phyloP scores from a whole-genome alignment of 805 yeast genomes.

The Pachysolen tannophilus region DNA sequence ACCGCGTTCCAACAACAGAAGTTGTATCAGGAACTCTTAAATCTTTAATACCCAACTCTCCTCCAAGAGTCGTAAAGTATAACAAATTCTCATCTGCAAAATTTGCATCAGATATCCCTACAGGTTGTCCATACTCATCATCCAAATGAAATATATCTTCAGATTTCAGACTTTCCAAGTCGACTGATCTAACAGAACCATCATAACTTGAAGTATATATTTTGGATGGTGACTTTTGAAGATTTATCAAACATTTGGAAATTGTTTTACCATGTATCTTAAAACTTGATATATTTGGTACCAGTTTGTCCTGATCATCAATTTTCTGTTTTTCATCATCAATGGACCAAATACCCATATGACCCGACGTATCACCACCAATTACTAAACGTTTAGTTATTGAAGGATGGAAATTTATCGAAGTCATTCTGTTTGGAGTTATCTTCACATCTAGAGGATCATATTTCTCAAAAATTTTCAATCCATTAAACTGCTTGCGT shows the following conservation, averaged over 20 bases:
- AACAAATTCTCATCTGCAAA: conserved; percentile 42
- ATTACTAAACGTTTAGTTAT: conserved; percentile 50
- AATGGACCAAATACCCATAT: conserved; percentile 83
- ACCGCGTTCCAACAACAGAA: conserved; percentile 18
- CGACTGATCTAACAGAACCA: conserved; percentile 73
- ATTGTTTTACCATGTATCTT: conserved; percentile 73
- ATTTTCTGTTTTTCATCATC: conserved; percentile 20
- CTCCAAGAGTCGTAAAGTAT: conserved; percentile 71
- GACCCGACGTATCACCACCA: conserved; percentile 89
- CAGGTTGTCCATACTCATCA: conserved; percentile 42
- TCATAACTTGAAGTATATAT: conserved; percentile 77
- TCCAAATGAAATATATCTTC: conserved; percentile 52
- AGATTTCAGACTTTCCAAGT: conserved; percentile 52
- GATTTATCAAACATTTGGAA: conserved; percentile 51
- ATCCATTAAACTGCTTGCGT: conserved; percentile 45
- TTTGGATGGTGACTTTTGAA: conserved; percentile 38
- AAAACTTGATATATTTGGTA: conserved; percentile 52
- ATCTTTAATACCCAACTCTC: conserved; percentile 74
- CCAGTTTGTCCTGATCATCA: conserved; percentile 29
- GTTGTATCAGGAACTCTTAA: conserved; percentile 34
- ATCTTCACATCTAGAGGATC: conserved; percentile 68
- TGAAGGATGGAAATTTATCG: conserved; percentile 73
- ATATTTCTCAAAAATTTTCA: conserved; percentile 45
- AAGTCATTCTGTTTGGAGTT: conserved; percentile 64
- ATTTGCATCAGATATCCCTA: conserved; percentile 70